Percentiles rank a stretch among this genome's conserved stretches.
Conservation (phyloP, 306 rosid genomes). For the Glycine soja region DNA sequence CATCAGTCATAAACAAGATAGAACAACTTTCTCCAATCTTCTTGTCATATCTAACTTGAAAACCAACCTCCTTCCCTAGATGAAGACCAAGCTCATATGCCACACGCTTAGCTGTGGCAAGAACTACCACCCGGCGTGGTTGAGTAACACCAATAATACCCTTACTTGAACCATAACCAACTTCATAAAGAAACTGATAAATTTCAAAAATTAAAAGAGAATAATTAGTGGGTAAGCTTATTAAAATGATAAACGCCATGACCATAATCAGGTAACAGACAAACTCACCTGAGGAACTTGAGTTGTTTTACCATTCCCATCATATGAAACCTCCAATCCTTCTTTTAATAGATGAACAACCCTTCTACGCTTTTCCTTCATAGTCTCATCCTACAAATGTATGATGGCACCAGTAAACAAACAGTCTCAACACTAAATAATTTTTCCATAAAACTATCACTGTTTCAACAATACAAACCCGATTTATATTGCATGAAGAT, state of each 20-base stretch:
- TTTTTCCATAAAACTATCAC: slow-evolving; percentile 28
- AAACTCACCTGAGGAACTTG: slow-evolving; percentile 93
- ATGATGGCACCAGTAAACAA: slow-evolving; percentile 16
- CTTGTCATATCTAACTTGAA: slow-evolving; percentile 95
- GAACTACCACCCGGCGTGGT: slow-evolving; percentile 97
- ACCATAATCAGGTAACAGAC: slow-evolving; percentile 40
- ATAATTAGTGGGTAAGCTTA: slow-evolving; percentile 1
- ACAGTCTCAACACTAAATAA: slow-evolving; percentile 3
- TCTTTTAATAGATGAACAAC: slow-evolving; percentile 77
- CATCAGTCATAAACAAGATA: slow-evolving; percentile 96
- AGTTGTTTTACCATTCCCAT: slow-evolving; percentile 89
- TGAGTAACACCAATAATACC: slow-evolving; percentile 93
- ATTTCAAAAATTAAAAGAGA: not conserved
- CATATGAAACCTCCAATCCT: slow-evolving; percentile 71
- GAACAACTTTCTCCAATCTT: slow-evolving; percentile 80
- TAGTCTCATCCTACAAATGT: slow-evolving; percentile 67
- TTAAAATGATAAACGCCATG: slow-evolving; percentile 22
- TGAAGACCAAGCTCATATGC: slow-evolving; percentile 84
- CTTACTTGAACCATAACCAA: slow-evolving; percentile 83
- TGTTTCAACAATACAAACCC: slow-evolving; percentile 60
- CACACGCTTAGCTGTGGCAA: slow-evolving; percentile 91
- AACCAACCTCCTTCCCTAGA: slow-evolving; percentile 86
- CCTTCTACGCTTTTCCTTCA: slow-evolving; percentile 66
- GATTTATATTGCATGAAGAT: slow-evolving; percentile 68
- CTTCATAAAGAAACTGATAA: slow-evolving; percentile 84